Conservation (phyloP, 2,329 filamentous ascomycete genomes). For the Colletotrichum chrysophilum region DNA sequence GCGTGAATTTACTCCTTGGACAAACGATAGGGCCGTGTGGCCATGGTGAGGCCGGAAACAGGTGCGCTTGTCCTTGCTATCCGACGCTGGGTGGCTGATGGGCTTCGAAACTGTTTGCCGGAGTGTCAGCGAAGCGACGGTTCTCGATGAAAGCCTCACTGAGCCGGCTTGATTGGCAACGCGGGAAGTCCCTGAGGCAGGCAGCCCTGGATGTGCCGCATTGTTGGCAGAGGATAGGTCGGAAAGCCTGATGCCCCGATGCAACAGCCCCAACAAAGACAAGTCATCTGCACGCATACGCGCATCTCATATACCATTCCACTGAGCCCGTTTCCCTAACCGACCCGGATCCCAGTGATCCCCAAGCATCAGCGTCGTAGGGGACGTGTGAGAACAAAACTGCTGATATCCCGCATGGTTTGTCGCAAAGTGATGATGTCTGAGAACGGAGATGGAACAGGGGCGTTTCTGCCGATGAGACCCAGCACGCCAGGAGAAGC, state of each 20-base stretch:
- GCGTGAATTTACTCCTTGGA: conserved; percentile 11
- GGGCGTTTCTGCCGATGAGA: conserved; percentile 7
- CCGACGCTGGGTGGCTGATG: conserved; percentile 17
- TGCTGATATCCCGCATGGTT: background rate
- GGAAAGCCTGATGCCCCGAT: background rate
- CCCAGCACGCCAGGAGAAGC: conserved; percentile 9
- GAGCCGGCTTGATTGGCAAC: background rate
- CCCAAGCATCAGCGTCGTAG: background rate
- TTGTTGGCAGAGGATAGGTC: background rate
- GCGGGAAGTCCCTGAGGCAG: background rate
- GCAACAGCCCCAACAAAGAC: conserved; percentile 12
- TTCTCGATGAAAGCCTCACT: background rate
- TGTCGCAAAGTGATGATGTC: background rate
- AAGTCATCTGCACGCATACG: conserved; percentile 16
- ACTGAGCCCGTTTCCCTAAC: background rate
- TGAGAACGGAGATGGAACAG: background rate
- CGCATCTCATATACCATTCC: background rate
- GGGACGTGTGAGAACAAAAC: background rate
- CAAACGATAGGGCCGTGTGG: conserved; percentile 4
- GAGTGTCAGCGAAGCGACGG: background rate
- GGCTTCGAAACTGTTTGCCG: background rate
- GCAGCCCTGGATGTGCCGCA: background rate
- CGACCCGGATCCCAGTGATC: background rate
- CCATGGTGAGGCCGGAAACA: conserved; percentile 15
- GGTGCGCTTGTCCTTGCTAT: conserved; percentile 27